Evolutionary conservation across 352 stramenopile species (phyloP).

Genomic region (Pythium sp.): DNA sequence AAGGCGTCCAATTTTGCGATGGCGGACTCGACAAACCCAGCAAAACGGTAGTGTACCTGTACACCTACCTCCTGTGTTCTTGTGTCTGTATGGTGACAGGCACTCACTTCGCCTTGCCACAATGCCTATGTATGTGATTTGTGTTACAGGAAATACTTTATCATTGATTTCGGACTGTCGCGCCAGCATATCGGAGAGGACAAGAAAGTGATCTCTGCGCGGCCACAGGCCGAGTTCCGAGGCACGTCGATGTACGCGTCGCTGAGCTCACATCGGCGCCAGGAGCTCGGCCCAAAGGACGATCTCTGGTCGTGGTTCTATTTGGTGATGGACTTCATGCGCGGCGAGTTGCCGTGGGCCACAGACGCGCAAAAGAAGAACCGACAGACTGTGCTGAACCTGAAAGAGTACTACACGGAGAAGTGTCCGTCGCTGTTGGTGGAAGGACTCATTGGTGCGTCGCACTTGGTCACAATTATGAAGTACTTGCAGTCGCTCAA

Average conservation of each 20-base stretch:
- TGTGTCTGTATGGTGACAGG: not conserved
- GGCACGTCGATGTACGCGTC: slow-evolving; percentile 89
- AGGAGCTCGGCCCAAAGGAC: slow-evolving; percentile 81
- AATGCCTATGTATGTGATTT: not conserved
- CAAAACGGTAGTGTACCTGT: slow-evolving; percentile 29
- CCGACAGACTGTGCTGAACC: slow-evolving; percentile 65
- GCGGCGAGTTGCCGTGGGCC: slow-evolving; percentile 81
- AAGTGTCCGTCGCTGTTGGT: slow-evolving; percentile 62
- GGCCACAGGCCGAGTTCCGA: slow-evolving; percentile 74
- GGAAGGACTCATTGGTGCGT: slow-evolving; percentile 63
- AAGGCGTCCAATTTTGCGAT: slow-evolving; percentile 89
- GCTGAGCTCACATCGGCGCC: slow-evolving; percentile 72
- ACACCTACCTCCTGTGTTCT: not conserved
- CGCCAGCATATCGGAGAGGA: slow-evolving; percentile 70
- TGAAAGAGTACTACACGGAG: slow-evolving; percentile 87
- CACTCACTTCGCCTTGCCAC: not conserved
- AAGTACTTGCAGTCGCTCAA: slow-evolving; percentile 70
- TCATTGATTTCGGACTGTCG: slow-evolving; percentile 87
- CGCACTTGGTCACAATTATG: slow-evolving; percentile 73
- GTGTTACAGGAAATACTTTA: slow-evolving; percentile 47
- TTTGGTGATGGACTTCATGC: slow-evolving; percentile 86
- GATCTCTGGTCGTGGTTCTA: slow-evolving; percentile 91
- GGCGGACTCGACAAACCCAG: slow-evolving; percentile 35
- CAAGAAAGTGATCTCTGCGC: slow-evolving; percentile 54
- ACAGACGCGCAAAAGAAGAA: slow-evolving; percentile 84